Evolutionary conservation across 2,329 filamentous ascomycete species (phyloP).

Genomic region (Aureobasidium sp.): DNA sequence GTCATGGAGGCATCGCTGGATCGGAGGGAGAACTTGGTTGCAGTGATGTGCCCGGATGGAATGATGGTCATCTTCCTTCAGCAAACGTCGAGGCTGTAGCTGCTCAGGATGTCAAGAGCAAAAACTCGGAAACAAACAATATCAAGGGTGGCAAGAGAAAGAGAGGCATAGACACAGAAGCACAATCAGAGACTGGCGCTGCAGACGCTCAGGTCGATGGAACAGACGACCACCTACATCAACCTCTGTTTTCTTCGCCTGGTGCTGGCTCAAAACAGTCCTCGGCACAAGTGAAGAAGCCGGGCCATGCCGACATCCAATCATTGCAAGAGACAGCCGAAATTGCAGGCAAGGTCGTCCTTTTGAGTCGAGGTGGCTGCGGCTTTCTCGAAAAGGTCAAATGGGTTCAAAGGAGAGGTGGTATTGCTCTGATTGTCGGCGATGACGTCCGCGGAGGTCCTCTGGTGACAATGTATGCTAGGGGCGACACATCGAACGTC

Average conservation of each 20-base stretch:
- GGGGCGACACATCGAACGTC: slow-evolving; percentile 89
- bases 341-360: slow-evolving; percentile 85
- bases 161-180: slow-evolving; percentile 17
- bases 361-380: slow-evolving; percentile 87
- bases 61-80: slow-evolving; percentile 43
- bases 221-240: slow-evolving; percentile 77
- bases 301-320: slow-evolving; percentile 75
- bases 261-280: slow-evolving; percentile 35
- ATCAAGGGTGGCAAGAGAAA: slow-evolving; percentile 23
- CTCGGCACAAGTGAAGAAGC: slow-evolving; percentile 29
- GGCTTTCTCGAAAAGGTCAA: slow-evolving; percentile 96
- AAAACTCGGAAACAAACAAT: slow-evolving; percentile 21
- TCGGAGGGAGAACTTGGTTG: slow-evolving; percentile 85
- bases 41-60: slow-evolving; percentile 89
- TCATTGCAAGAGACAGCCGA: slow-evolving; percentile 86
- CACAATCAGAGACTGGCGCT: slow-evolving; percentile 12
- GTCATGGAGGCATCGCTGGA: slow-evolving; percentile 47
- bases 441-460: slow-evolving; percentile 85
- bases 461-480: slow-evolving; percentile 96
- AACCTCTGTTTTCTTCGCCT: slow-evolving; percentile 43
- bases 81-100: slow-evolving; percentile 30
- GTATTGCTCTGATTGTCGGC: slow-evolving; percentile 83
- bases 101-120: slow-evolving; percentile 29
- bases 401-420: slow-evolving; percentile 90
- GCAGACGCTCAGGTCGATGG: slow-evolving; percentile 54